A percentile compares a stretch with the other conserved stretches of the same genome.
Evolutionary conservation across 805 yeast genomes (phyloP).

Genomic region (Myxozyma sirexii): DNA sequence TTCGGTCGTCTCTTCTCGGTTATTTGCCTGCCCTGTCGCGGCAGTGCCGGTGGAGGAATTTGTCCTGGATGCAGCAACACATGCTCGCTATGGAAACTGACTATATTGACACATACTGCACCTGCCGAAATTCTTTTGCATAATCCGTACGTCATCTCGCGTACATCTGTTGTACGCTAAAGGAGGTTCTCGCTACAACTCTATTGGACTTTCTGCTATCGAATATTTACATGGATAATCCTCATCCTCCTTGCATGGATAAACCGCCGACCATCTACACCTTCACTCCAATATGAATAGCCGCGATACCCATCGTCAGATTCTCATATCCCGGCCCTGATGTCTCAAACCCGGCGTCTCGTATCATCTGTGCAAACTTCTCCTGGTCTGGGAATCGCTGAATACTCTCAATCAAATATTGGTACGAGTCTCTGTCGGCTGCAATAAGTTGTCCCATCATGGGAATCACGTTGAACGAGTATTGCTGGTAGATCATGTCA

Average conservation of each 20-base stretch:
- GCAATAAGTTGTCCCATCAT: slow-evolving; percentile 95
- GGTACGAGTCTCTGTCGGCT: slow-evolving; percentile 93
- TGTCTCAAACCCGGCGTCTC: slow-evolving; percentile 90
- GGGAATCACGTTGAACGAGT: slow-evolving; percentile 86
- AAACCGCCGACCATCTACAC: neutral
- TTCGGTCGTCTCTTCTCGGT: neutral
- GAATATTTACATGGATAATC: neutral
- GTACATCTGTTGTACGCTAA: no score
- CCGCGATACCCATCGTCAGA: slow-evolving; percentile 91
- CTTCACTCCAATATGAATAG: slow-evolving; percentile 93
- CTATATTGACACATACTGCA: no score
- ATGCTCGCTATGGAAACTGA: no score
- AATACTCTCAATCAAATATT: slow-evolving; percentile 93
- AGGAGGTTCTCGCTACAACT: no score
- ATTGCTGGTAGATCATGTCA: slow-evolving; percentile 78
- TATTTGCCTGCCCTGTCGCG: neutral
- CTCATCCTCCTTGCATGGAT: neutral
- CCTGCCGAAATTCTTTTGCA: no score
- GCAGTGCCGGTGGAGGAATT: no score
- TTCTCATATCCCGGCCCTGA: slow-evolving; percentile 93
- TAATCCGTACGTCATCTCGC: no score
- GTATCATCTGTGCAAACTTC: slow-evolving; percentile 85
- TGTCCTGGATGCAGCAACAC: no score
- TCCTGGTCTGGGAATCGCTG: slow-evolving; percentile 91
- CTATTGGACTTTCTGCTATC: neutral